A percentile compares a stretch with the other conserved stretches of the same genome.
phyloP scores from a whole-genome alignment of 345 rosid species.

The Linum lewisii region DNA sequence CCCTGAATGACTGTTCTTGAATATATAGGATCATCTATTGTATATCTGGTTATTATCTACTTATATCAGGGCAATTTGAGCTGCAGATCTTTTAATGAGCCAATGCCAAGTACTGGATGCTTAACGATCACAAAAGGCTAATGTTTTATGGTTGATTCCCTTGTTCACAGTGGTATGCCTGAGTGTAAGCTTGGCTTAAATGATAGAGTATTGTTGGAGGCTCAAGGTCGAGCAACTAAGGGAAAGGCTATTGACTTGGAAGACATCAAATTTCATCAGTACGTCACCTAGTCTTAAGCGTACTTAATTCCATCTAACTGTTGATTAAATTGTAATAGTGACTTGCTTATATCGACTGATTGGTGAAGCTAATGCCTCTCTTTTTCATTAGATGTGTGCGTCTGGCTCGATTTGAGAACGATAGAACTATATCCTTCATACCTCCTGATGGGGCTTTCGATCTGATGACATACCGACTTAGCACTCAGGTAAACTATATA shows the following conservation, averaged over 20 bases:
- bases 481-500: slow-evolving; percentile 59
- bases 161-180: slow-evolving; percentile 76
- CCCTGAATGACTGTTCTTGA: no score
- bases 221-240: slow-evolving; percentile 88
- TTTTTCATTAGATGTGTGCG: slow-evolving; percentile 63
- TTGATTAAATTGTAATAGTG: not conserved
- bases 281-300: slow-evolving; percentile 14
- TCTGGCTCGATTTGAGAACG: slow-evolving; percentile 93
- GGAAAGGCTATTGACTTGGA: slow-evolving; percentile 97
- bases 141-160: not conserved
- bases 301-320: not conserved
- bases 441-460: slow-evolving; percentile 99
- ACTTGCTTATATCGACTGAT: not conserved
- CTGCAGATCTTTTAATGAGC: not conserved
- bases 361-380: not conserved
- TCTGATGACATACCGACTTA: slow-evolving; percentile 95
- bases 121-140: not conserved
- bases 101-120: not conserved
- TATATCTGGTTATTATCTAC: not conserved
- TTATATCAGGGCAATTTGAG: not conserved
- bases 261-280: slow-evolving; percentile 98
- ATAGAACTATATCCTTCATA: slow-evolving; percentile 86
- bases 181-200: slow-evolving; percentile 97
- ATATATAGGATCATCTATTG: no score
- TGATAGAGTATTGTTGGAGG: slow-evolving; percentile 91